Percentiles rank a stretch among this genome's conserved stretches.
These are phyloP conservation scores for Alnus rubra DNA, from an alignment of 306 rosid species.

Conservation along the genomic window DNA sequence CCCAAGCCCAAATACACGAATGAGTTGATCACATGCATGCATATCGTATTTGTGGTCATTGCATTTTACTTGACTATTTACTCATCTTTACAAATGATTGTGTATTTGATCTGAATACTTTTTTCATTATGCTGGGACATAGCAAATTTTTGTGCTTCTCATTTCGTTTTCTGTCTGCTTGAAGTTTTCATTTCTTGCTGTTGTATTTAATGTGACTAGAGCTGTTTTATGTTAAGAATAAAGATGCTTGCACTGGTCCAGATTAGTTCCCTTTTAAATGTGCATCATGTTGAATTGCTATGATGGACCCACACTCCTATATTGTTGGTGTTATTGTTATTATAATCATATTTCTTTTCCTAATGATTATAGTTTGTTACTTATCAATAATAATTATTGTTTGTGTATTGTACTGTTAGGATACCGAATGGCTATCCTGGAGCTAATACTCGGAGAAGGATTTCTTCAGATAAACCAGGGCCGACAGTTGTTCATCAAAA, in stretches of 20 bases:
- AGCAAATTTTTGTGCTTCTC: not conserved
- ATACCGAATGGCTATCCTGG: conserved; percentile 68
- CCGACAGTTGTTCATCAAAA: conserved; percentile 92
- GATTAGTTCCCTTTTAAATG: conserved; percentile 7
- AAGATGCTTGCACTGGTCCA: conserved; percentile 6
- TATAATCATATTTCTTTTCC: not conserved
- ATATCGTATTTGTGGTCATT: not conserved
- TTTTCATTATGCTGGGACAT: not conserved
- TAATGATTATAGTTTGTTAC: not conserved
- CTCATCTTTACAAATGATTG: not conserved
- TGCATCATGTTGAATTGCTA: conserved; percentile 8
- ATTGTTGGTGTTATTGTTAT: conserved; percentile 15
- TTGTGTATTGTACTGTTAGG: conserved; percentile 38
- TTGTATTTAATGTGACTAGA: not conserved
- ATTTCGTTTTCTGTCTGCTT: not conserved
- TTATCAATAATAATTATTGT: not conserved
- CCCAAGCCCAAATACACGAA: not conserved
- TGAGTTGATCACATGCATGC: not conserved
- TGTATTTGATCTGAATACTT: not conserved
- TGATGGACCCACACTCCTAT: not conserved
- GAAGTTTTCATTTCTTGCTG: not conserved
- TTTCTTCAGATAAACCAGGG: conserved; percentile 66
- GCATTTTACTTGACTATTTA: not conserved
- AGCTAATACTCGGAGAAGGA: conserved; percentile 68
- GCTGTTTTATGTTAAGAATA: not conserved